Percentiles rank a stretch among this genome's conserved stretches.
These are phyloP conservation scores for Mortierella sp. DNA, from an alignment of 371 early-diverging fungal species.

Conservation along the genomic window DNA sequence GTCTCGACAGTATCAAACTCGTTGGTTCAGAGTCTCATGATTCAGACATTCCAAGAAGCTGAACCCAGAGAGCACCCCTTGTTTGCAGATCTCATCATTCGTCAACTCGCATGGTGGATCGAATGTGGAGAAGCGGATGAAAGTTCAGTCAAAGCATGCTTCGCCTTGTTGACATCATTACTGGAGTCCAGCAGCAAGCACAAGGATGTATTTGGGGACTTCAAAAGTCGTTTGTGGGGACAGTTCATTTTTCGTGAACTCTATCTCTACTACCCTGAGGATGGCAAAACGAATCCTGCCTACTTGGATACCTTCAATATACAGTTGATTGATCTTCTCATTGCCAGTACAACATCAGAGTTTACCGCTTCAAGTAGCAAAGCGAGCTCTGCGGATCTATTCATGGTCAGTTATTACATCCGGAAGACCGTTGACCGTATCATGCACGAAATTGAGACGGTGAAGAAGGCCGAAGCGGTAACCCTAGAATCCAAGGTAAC, in stretches of 20 bases:
- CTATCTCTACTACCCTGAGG: conserved; percentile 17
- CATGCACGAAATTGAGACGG: conserved; percentile 33
- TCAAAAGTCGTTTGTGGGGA: conserved; percentile 33
- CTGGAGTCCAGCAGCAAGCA: conserved; percentile 18
- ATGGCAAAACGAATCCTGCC: neutral
- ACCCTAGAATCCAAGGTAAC: conserved; percentile 33
- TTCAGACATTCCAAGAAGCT: conserved; percentile 32
- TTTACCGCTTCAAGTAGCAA: conserved; percentile 8
- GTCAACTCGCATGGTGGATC: conserved; percentile 43
- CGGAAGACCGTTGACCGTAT: conserved; percentile 43
- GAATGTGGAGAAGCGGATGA: conserved; percentile 10
- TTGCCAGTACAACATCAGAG: conserved; percentile 19
- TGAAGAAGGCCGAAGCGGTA: conserved; percentile 11
- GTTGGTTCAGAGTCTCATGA: conserved; percentile 38
- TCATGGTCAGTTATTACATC: conserved; percentile 14
- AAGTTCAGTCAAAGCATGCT: conserved; percentile 20
- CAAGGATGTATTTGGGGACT: conserved; percentile 10
- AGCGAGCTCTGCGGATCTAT: conserved; percentile 1
- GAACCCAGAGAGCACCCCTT: conserved; percentile 40
- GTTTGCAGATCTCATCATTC: conserved; percentile 45
- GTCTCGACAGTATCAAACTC: conserved; percentile 21
- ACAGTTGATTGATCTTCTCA: conserved; percentile 28
- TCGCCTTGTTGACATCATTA: conserved; percentile 49
- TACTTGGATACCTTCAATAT: conserved; percentile 18
- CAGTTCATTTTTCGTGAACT: conserved; percentile 30